Evolutionary conservation across 2,329 filamentous ascomycete species (phyloP).

Genomic region (Alternaria sp.): DNA sequence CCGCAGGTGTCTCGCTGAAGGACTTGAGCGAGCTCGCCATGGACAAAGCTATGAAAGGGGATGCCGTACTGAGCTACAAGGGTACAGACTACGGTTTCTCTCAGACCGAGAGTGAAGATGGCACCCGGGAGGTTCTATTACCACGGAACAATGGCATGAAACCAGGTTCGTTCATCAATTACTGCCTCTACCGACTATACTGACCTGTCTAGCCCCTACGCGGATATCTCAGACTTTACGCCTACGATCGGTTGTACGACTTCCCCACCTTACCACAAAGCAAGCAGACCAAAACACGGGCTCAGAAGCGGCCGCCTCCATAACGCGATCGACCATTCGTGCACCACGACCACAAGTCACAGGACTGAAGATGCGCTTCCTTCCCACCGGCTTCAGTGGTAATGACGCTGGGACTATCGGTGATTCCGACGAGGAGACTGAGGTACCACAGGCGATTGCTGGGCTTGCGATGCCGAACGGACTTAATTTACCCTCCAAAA

Average conservation of each 20-base stretch:
- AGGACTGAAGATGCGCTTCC: conserved; percentile 71
- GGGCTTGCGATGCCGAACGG: conserved; percentile 34
- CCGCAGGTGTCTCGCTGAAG: conserved; percentile 71
- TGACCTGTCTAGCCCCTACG: conserved; percentile 29
- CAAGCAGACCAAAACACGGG: conserved; percentile 52
- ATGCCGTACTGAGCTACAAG: conserved; percentile 66
- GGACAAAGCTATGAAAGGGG: conserved; percentile 60
- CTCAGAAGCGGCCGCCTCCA: conserved; percentile 49
- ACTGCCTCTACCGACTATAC: neutral
- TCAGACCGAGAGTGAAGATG: conserved; percentile 59
- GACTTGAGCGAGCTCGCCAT: conserved; percentile 70
- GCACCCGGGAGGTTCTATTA: conserved; percentile 66
- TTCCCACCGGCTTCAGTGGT: conserved; percentile 66
- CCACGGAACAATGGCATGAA: conserved; percentile 65
- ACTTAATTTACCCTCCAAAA: conserved; percentile 28
- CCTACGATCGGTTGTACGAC: conserved; percentile 67
- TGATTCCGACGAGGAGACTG: conserved; percentile 51
- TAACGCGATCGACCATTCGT: conserved; percentile 58
- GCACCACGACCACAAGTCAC: conserved; percentile 69
- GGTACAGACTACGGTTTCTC: conserved; percentile 68
- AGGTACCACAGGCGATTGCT: conserved; percentile 42
- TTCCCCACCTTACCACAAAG: conserved; percentile 53
- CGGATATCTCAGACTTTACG: conserved; percentile 67
- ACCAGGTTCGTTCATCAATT: conserved; percentile 54
- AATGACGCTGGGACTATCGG: conserved; percentile 54